phyloP scores from a whole-genome alignment of 83 land plant genomes.

The Picea abies region DNA sequence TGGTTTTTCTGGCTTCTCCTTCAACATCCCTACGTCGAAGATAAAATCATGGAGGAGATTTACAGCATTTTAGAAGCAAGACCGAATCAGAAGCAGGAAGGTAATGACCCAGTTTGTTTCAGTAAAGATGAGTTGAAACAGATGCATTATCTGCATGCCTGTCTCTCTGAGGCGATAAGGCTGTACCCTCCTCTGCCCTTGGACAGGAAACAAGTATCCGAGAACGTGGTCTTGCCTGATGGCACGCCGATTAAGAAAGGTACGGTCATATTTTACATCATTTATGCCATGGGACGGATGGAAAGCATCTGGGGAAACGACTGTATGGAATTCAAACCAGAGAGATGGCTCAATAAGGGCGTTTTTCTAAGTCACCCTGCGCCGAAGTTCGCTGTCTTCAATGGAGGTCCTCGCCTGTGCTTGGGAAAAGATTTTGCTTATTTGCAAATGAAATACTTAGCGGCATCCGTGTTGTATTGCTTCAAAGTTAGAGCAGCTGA shows the following conservation, averaged over 20 bases:
- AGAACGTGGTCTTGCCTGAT: neutral
- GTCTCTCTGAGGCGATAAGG: conserved; percentile 58
- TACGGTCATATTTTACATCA: neutral
- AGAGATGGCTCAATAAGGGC: neutral
- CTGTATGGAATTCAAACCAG: neutral
- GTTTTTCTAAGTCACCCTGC: neutral
- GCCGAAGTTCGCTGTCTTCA: neutral
- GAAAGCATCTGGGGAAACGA: neutral
- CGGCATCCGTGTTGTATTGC: neutral
- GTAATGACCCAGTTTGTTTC: conserved; percentile 13
- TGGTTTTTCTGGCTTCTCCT: conserved; percentile 93
- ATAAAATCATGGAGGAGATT: conserved; percentile 5
- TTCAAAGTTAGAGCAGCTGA: neutral
- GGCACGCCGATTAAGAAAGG: neutral
- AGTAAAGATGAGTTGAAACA: conserved; percentile 62
- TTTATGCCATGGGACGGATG: neutral
- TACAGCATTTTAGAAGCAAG: conserved; percentile 4
- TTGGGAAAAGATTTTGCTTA: neutral
- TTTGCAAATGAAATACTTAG: neutral
- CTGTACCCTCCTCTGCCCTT: conserved; percentile 72
- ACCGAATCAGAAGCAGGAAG: neutral
- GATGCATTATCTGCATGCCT: conserved; percentile 71
- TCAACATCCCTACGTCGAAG: conserved; percentile 63
- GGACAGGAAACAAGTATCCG: neutral
- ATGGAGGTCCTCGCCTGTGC: neutral